A percentile compares a stretch with the other conserved stretches of the same genome.
phyloP scores from a whole-genome alignment of 1,284 basidiomycete genomes.

The Omphalotus olearius region DNA sequence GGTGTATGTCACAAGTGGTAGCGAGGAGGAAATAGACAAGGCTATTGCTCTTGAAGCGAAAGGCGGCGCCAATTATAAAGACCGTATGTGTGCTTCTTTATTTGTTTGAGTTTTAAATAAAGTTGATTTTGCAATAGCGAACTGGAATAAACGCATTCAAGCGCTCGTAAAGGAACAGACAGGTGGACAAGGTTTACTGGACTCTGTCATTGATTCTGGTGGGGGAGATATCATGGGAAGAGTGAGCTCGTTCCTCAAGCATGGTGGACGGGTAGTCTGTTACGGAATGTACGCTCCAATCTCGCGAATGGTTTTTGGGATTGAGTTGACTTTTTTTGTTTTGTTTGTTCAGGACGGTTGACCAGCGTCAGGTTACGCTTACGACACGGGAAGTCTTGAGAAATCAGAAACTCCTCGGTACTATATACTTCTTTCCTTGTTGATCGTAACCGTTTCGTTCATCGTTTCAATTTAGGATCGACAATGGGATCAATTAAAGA shows the following conservation, averaged over 20 bases:
- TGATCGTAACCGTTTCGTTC: slow-evolving; percentile 7
- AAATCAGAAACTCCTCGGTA: slow-evolving; percentile 74
- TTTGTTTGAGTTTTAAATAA: too few relatives aligned
- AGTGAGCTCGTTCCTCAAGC: slow-evolving; percentile 55
- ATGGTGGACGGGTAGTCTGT: slow-evolving; percentile 70
- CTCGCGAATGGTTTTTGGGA: slow-evolving; percentile 11
- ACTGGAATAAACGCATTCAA: slow-evolving; percentile 62
- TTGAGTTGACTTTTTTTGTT: slow-evolving; percentile 5
- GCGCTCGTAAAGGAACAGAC: slow-evolving; percentile 40
- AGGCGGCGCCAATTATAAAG: slow-evolving; percentile 75
- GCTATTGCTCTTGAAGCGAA: slow-evolving; percentile 72
- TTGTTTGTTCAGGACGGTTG: slow-evolving; percentile 62
- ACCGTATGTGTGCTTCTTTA: slow-evolving; percentile 39
- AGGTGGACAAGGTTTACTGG: slow-evolving; percentile 35
- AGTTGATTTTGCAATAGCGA: too few relatives aligned
- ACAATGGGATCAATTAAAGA: slow-evolving; percentile 86
- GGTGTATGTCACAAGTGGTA: slow-evolving; percentile 82
- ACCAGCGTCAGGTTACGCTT: slow-evolving; percentile 56
- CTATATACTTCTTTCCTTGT: slow-evolving; percentile 19
- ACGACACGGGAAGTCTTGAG: slow-evolving; percentile 81
- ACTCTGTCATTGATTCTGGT: slow-evolving; percentile 78
- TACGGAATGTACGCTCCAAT: slow-evolving; percentile 63
- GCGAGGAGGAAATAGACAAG: slow-evolving; percentile 62
- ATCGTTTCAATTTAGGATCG: slow-evolving; percentile 44
- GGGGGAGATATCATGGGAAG: slow-evolving; percentile 74